Evolutionary conservation across 495 filamentous ascomycete genomes (phyloP).

Genomic region (Neurospora tetraspora): DNA sequence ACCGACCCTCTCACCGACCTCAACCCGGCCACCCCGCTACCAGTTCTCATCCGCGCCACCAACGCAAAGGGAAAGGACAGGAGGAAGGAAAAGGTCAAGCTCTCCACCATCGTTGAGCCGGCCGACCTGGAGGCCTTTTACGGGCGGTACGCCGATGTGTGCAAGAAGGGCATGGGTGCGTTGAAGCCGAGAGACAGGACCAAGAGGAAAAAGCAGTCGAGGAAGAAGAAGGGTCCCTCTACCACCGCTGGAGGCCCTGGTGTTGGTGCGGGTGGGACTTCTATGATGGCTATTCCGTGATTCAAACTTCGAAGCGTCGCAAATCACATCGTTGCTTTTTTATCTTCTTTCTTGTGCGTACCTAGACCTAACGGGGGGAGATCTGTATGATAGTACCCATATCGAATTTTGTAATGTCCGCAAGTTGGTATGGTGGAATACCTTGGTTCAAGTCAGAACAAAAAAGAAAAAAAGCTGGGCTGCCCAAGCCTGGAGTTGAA

Average conservation of each 20-base stretch:
- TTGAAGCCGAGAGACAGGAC: constrained; percentile 90
- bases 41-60: constrained; percentile 75
- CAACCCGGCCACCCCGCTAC: constrained; percentile 43
- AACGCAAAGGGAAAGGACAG: constrained; percentile 55
- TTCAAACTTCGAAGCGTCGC: background rate
- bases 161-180: constrained; percentile 72
- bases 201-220: constrained; percentile 68
- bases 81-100: constrained; percentile 55
- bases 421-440: background rate
- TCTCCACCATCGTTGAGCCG: constrained; percentile 73
- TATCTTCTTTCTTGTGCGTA: background rate
- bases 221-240: constrained; percentile 52
- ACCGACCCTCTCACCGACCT: constrained; percentile 43
- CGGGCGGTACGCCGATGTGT: constrained; percentile 78
- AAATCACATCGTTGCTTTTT: background rate
- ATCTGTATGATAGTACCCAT: background rate
- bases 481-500: too few species aligned
- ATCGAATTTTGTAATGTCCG: background rate
- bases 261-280: background rate
- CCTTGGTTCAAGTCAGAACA: background rate
- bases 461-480: too few species aligned
- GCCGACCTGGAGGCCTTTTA: constrained; percentile 74
- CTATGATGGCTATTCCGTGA: background rate
- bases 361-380: background rate
- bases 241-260: constrained; percentile 5